Evolutionary conservation across 192 early-diverging fungal genomes (phyloP).

Genomic region (Coemansia sp.): DNA sequence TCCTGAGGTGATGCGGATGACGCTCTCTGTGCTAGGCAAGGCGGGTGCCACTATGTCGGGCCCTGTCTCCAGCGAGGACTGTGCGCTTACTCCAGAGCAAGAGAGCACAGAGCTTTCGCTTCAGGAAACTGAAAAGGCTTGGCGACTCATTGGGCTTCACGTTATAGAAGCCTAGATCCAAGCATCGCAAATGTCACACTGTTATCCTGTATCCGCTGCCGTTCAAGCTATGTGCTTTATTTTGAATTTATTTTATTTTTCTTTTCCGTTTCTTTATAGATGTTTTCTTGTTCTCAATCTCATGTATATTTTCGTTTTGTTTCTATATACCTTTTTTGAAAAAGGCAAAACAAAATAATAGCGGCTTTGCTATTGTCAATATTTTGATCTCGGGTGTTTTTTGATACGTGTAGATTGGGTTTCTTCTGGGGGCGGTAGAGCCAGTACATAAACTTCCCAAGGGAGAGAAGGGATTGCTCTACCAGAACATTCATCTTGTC

Average conservation of each 20-base stretch:
- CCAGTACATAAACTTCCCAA: too few species aligned
- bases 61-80: slow-evolving; percentile 20
- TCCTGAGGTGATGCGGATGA: slow-evolving; percentile 54
- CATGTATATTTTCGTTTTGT: slow-evolving; percentile 3
- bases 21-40: slow-evolving; percentile 47
- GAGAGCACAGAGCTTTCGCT: slow-evolving; percentile 38
- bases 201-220: background rate
- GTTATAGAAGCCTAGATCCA: slow-evolving; percentile 32
- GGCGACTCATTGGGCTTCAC: slow-evolving; percentile 51
- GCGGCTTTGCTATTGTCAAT: too few species aligned
- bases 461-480: too few species aligned
- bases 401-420: too few species aligned
- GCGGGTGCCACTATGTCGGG: slow-evolving; percentile 18
- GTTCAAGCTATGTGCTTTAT: background rate
- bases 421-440: too few species aligned
- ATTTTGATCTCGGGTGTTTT: too few species aligned
- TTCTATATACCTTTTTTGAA: background rate
- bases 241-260: background rate
- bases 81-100: slow-evolving; percentile 42
- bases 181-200: background rate
- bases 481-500: too few species aligned
- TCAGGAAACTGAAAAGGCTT: slow-evolving; percentile 40
- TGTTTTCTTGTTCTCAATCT: background rate
- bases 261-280: slow-evolving; percentile 4
- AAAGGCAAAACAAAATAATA: too few species aligned